Base-by-base conservation (phyloP, 441 rosid species). In the Erodium moschatum region DNA sequence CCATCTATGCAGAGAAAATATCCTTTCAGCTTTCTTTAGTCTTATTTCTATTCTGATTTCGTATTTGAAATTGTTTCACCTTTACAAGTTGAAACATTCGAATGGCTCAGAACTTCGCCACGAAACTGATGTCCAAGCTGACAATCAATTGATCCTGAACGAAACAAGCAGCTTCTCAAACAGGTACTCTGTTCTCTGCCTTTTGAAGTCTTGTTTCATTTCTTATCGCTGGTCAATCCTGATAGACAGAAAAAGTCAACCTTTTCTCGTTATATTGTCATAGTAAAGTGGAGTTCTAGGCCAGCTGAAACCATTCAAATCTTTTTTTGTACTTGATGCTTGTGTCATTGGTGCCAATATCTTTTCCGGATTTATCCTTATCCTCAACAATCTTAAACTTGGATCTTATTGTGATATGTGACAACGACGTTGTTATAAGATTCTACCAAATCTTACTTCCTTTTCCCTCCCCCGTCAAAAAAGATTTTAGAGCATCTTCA, bases 1-100 rank as follows among this genome's bases (percentile, higher is more conserved):
- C 95, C 74, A 78, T 83, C 60, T 74, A 80, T 21, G 86, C 89
- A 61, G 89, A 85, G 74, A 85, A 95, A 82, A 92, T 95, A 90
- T 92, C 99, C 99, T 90, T 83, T 15, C 27, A 56, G 19, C 68
- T 44, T 10, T 66, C 16, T 62, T 62, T 69, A 33, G 1, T 5
- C 4, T 33, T 73, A 6, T 16, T 8, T 65, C 52, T 31, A 15
- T 0, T 71, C 60, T 33, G 16, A 4, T 35, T 46, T 20, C 24
- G 11, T 61, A 31, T 19, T 19, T 65, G 58, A 64, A 42, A 20
- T 67, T 62, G 64, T 71, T 68, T 27, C 67, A 82, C 92, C 91
- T 90, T 86, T 46, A 87, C 81, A 31, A 69, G 19, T 65, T 67
- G 74, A 77, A 78, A 95, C 97, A 83, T 95, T 54, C 81, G 76